Evolutionary conservation across 768 basidiomycete species (phyloP), one percentile per base, ranked within the genome.

Genomic region (Rhodotorula toruloides): DNA sequence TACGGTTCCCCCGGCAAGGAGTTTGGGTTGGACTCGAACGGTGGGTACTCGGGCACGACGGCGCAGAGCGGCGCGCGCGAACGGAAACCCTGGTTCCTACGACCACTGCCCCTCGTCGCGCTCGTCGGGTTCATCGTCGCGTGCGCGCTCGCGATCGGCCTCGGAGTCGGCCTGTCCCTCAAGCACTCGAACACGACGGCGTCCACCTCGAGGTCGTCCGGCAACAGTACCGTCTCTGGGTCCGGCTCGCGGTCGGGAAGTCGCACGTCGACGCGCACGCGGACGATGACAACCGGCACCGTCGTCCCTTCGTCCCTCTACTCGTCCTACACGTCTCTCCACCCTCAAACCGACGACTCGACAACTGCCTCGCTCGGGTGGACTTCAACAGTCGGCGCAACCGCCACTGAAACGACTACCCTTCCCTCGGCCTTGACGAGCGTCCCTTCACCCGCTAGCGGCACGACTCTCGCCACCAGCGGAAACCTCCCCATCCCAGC

Each of bases 121-220:
- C 48, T 66, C 32, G 29, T 31, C 32, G 60, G 11, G 34, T 50
- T 59, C 60, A 44, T 65, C 59, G 31, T 69, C 52, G 55, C 55
- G 25, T 42, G 62, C 47, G 68, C 68, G 22, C 64, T 70, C 46
- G 68, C 68, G n/a, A 48, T 70, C 29, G 68, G 68, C 2, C 56
- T 70, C 11, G 68, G 68, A 39, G 64, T 70, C 50, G 68, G 68
- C 13, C 43, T 70, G 7, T 58, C 56, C 10, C 39, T 40, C n/a
- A 25, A 49, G 37, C 32, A 25, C 32, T 10, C 39, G 29, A 22
- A 39, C 50, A 32, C 21, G 25, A 29, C 31, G 27, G 32, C 25
- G 12, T 0, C n/a, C 25, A 10, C 6, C 42, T 25, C 46, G n/a
- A 27, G 31, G 25, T 43, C 49, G 3, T 27, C 40, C 13, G 2